These are phyloP conservation scores for Stagonosporopsis tanaceti DNA, from an alignment of 2,329 filamentous ascomycete species.

Conservation along the genomic window DNA sequence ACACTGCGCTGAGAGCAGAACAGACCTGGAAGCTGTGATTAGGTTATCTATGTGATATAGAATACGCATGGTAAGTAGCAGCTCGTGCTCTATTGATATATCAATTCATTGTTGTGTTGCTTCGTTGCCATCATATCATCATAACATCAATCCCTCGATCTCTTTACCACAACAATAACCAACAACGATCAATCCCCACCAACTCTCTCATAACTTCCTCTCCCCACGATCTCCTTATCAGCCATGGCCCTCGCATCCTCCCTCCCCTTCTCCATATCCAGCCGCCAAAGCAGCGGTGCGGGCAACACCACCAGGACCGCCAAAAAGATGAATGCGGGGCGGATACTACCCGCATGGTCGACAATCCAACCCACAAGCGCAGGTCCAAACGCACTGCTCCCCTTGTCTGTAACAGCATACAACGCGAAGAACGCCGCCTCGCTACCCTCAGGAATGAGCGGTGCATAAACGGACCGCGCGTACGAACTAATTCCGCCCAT, in stretches of 20 bases:
- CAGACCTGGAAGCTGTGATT: no score
- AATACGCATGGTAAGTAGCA: background rate
- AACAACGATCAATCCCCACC: background rate
- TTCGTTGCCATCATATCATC: background rate
- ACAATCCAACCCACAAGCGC: slow-evolving; percentile 90
- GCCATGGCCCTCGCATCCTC: slow-evolving; percentile 45
- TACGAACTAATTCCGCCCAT: slow-evolving; percentile 88
- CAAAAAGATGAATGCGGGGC: slow-evolving; percentile 81
- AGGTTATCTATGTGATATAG: background rate
- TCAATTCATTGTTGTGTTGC: background rate
- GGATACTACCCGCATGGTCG: slow-evolving; percentile 62
- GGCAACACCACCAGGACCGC: slow-evolving; percentile 79
- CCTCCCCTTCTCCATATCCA: slow-evolving; percentile 72
- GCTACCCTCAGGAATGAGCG: slow-evolving; percentile 87
- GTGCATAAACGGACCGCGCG: slow-evolving; percentile 86
- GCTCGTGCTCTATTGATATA: background rate
- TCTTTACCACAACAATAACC: background rate
- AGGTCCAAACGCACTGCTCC: slow-evolving; percentile 88
- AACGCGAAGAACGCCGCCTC: slow-evolving; percentile 94
- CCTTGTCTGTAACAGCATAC: slow-evolving; percentile 96
- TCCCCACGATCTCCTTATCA: slow-evolving; percentile 21
- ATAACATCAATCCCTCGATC: background rate
- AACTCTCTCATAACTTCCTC: slow-evolving; percentile 31
- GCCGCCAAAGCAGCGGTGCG: slow-evolving; percentile 77
- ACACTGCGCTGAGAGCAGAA: no score